Evolutionary conservation across 2,329 filamentous ascomycete genomes (phyloP).

Genomic region (Scolecobasidium constrictum): DNA sequence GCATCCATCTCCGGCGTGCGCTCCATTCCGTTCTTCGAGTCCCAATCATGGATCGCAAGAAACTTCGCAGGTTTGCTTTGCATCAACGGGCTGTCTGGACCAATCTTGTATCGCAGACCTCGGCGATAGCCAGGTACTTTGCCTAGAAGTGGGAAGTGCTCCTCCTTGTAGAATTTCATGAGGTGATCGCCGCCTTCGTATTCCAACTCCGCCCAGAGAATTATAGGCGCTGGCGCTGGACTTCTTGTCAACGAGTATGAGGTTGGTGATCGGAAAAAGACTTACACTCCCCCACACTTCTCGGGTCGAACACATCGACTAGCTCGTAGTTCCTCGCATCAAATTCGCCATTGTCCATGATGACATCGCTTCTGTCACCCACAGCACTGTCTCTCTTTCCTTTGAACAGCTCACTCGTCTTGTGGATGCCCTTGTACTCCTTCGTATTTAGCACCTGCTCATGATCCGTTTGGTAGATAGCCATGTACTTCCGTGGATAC

Average conservation of each 20-base stretch:
- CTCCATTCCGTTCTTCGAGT: not conserved
- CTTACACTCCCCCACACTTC: conserved; percentile 7
- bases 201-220: conserved; percentile 7
- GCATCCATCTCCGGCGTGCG: not conserved
- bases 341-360: conserved; percentile 8
- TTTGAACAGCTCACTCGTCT: conserved; percentile 4
- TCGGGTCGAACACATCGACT: conserved; percentile 8
- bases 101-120: conserved; percentile 8
- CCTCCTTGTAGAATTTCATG: conserved; percentile 6
- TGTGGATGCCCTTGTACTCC: conserved; percentile 2
- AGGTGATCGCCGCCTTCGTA: conserved; percentile 6
- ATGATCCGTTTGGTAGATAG: conserved; percentile 7
- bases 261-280: not conserved
- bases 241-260: conserved; percentile 4
- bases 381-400: too few relatives aligned
- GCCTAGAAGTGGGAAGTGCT: conserved; percentile 9
- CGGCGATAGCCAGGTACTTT: conserved; percentile 10
- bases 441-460: conserved; percentile 3
- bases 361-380: not conserved
- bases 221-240: conserved; percentile 7
- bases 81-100: not conserved
- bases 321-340: conserved; percentile 9
- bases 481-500: conserved; percentile 5
- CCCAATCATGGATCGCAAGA: conserved; percentile 6
- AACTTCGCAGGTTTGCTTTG: conserved; percentile 4